Percentiles rank a stretch among this genome's conserved stretches.
Conservation (phyloP, 1,139 yeast species). For the Pichia sp. region DNA sequence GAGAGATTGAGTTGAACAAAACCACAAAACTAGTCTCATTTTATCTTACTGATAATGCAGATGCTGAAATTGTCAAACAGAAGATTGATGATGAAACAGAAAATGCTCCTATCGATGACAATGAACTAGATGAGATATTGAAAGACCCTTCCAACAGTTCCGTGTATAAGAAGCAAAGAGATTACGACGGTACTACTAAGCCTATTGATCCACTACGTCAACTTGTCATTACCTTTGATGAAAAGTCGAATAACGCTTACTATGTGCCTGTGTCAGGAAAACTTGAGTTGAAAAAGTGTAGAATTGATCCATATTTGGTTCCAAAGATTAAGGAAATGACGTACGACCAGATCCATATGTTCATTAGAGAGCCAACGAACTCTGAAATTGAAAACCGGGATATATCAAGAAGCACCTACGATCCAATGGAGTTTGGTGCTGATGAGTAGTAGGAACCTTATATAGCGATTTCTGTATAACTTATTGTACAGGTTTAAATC, state of each 20-base stretch:
- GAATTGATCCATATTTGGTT: conserved; percentile 50
- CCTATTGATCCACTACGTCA: conserved; percentile 52
- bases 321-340: conserved; percentile 39
- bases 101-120: conserved; percentile 42
- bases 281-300: conserved; percentile 77
- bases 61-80: conserved; percentile 39
- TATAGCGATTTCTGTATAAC: neutral
- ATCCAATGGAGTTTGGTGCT: conserved; percentile 66
- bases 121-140: conserved; percentile 32
- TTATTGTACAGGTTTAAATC: neutral
- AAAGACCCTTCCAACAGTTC: conserved; percentile 42
- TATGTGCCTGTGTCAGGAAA: conserved; percentile 78
- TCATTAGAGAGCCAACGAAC: conserved; percentile 69
- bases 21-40: conserved; percentile 77
- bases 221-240: conserved; percentile 50
- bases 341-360: conserved; percentile 49
- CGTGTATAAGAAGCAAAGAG: conserved; percentile 63
- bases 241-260: conserved; percentile 51
- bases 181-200: conserved; percentile 71
- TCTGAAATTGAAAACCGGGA: conserved; percentile 68
- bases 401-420: conserved; percentile 60
- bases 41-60: conserved; percentile 50
- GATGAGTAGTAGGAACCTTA: conserved; percentile 30
- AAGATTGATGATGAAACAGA: conserved; percentile 40
- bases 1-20: conserved; percentile 68